Evolutionary conservation across 352 stramenopile species (phyloP).

Genomic region (Phytopythium boreale): DNA sequence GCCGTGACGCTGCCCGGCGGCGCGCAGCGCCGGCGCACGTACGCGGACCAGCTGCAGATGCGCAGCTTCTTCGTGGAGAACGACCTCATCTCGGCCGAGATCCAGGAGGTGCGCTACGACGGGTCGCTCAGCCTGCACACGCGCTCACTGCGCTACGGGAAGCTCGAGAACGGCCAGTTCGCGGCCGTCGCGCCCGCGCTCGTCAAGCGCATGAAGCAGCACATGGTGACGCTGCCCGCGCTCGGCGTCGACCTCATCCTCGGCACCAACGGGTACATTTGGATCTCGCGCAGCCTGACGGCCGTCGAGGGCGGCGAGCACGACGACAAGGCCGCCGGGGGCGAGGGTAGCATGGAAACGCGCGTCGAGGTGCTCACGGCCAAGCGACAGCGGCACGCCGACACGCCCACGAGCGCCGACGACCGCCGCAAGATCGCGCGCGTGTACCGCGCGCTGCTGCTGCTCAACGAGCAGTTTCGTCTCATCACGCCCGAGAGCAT

Average conservation of each 20-base stretch:
- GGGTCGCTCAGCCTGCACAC: constrained; percentile 94
- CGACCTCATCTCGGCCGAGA: constrained; percentile 94
- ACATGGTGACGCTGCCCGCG: constrained; percentile 86
- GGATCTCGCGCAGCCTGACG: constrained; percentile 89
- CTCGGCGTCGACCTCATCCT: constrained; percentile 91
- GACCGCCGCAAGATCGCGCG: constrained; percentile 85
- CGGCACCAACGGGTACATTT: constrained; percentile 95
- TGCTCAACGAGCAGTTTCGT: constrained; percentile 86
- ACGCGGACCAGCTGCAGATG: constrained; percentile 98
- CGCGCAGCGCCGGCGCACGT: constrained; percentile 94
- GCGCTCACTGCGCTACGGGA: constrained; percentile 93
- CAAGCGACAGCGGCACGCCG: constrained; percentile 87
- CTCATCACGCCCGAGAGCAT: constrained; percentile 92
- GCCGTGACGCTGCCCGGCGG: constrained; percentile 95
- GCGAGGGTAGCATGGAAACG: constrained; percentile 64
- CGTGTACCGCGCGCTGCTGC: constrained; percentile 88
- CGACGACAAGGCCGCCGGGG: constrained; percentile 39
- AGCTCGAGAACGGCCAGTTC: constrained; percentile 94
- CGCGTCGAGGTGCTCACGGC: constrained; percentile 90
- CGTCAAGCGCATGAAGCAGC: constrained; percentile 93
- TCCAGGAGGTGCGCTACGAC: constrained; percentile 88
- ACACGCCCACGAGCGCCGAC: constrained; percentile 64
- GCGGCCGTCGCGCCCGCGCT: constrained; percentile 86
- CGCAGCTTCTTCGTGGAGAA: constrained; percentile 93
- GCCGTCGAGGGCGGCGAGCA: constrained; percentile 47